Percentiles rank a stretch among this genome's conserved stretches.
Evolutionary conservation across 768 basidiomycete genomes (phyloP).

Genomic region (Ephemerocybe angulata): DNA sequence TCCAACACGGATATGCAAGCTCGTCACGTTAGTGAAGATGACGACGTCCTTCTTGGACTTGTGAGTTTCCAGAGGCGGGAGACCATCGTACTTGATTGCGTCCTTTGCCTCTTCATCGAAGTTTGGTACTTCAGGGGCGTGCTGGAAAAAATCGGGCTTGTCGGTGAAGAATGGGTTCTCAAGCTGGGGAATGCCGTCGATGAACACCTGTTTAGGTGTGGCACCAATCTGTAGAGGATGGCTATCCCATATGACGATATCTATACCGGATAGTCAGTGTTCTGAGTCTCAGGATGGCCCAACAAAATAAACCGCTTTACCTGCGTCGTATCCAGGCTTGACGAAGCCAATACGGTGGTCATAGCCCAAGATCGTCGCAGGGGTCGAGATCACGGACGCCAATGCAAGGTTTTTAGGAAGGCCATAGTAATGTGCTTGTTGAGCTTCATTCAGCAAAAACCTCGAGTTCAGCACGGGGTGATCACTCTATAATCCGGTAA

Average conservation of each 20-base stretch:
- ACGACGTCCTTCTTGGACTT: constrained; percentile 37
- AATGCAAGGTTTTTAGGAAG: constrained; percentile 62
- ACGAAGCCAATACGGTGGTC: constrained; percentile 75
- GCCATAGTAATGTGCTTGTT: constrained; percentile 74
- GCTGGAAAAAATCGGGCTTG: constrained; percentile 56
- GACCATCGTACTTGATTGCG: constrained; percentile 56
- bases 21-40: constrained; percentile 63
- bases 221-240: constrained; percentile 78
- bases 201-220: constrained; percentile 76
- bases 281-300: background rate
- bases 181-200: constrained; percentile 79
- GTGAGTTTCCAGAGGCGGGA: constrained; percentile 55
- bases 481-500: constrained; percentile 50
- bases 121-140: constrained; percentile 51
- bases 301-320: constrained; percentile 18
- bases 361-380: constrained; percentile 67
- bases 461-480: constrained; percentile 63
- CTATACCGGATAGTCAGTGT: constrained; percentile 22
- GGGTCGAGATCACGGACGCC: constrained; percentile 64
- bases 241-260: constrained; percentile 72
- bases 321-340: constrained; percentile 67
- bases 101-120: constrained; percentile 55
- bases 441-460: constrained; percentile 72
- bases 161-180: constrained; percentile 37
- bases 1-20: constrained; percentile 39